Percentiles rank a stretch among this genome's conserved stretches.
These are phyloP conservation scores for Ganoderma lucidum DNA, from an alignment of 1,284 basidiomycete genomes.

Conservation along the genomic window DNA sequence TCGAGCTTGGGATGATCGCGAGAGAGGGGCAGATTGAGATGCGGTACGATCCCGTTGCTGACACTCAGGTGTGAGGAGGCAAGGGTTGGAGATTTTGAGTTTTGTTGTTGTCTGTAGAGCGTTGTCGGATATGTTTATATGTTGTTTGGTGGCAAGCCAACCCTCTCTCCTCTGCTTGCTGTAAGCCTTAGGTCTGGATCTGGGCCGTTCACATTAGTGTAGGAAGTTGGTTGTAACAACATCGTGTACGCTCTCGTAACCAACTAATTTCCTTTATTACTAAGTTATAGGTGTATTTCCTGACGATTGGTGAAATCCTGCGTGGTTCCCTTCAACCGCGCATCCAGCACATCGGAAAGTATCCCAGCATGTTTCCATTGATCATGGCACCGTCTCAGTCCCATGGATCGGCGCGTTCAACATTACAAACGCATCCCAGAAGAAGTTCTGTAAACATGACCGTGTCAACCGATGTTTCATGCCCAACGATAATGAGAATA, in stretches of 20 bases:
- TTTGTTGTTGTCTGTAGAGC: background rate
- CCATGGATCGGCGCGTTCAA: too few relatives aligned
- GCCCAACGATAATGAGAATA: too few relatives aligned
- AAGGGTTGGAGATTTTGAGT: background rate
- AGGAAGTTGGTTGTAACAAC: conserved; percentile 20
- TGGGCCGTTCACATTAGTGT: conserved; percentile 11
- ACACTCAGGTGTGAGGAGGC: background rate
- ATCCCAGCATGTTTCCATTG: too few relatives aligned
- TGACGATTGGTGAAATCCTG: too few relatives aligned
- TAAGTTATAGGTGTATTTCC: too few relatives aligned
- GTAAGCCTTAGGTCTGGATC: conserved; percentile 8
- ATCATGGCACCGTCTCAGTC: too few relatives aligned
- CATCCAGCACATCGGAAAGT: too few relatives aligned
- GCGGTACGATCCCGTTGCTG: conserved; percentile 4
- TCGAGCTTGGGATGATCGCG: conserved; percentile 30
- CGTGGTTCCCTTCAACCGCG: too few relatives aligned
- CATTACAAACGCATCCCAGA: too few relatives aligned
- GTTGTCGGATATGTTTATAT: background rate
- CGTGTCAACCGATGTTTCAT: too few relatives aligned
- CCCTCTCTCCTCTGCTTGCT: background rate
- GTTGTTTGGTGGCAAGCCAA: background rate
- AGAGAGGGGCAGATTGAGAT: conserved; percentile 8
- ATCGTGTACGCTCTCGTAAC: conserved; percentile 21
- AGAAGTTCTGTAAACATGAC: too few relatives aligned
- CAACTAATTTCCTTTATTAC: conserved; percentile 15